Percentiles rank a stretch among this genome's conserved stretches.
phyloP scores from a whole-genome alignment of 2,329 filamentous ascomycete genomes.

The Colletotrichum noveboracense region DNA sequence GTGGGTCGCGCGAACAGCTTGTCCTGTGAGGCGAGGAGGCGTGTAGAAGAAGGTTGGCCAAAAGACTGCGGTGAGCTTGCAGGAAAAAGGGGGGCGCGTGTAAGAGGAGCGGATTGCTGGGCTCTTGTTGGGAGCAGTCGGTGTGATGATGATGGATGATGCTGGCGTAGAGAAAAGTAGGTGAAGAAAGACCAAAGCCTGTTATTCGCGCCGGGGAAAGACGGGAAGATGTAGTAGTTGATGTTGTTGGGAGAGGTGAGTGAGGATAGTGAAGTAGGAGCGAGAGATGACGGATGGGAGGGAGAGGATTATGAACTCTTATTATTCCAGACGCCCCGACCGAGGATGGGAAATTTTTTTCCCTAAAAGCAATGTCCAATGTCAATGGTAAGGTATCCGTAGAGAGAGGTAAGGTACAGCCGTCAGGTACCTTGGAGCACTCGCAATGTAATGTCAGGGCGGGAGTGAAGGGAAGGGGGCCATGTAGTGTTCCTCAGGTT shows the following conservation, averaged over 20 bases:
- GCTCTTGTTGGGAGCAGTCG: background rate
- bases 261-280: slow-evolving; percentile 10
- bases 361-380: slow-evolving; percentile 4
- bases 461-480: slow-evolving; percentile 17
- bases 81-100: slow-evolving; percentile 11
- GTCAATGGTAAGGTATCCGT: background rate
- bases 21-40: background rate
- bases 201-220: background rate
- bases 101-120: background rate
- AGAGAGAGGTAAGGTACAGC: background rate
- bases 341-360: slow-evolving; percentile 22
- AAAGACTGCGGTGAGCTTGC: slow-evolving; percentile 18
- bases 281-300: slow-evolving; percentile 6
- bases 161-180: background rate
- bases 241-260: background rate
- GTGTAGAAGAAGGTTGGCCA: background rate
- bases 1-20: slow-evolving; percentile 4
- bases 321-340: slow-evolving; percentile 11
- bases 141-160: background rate
- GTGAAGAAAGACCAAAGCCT: slow-evolving; percentile 3
- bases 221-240: background rate
- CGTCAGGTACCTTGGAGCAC: slow-evolving; percentile 2
- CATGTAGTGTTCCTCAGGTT: slow-evolving; percentile 20
- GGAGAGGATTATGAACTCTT: slow-evolving; percentile 21
- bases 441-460: slow-evolving; percentile 18